Base-by-base conservation (phyloP, 2,329 filamentous ascomycete genomes). In the Plenodomus lindquistii region DNA sequence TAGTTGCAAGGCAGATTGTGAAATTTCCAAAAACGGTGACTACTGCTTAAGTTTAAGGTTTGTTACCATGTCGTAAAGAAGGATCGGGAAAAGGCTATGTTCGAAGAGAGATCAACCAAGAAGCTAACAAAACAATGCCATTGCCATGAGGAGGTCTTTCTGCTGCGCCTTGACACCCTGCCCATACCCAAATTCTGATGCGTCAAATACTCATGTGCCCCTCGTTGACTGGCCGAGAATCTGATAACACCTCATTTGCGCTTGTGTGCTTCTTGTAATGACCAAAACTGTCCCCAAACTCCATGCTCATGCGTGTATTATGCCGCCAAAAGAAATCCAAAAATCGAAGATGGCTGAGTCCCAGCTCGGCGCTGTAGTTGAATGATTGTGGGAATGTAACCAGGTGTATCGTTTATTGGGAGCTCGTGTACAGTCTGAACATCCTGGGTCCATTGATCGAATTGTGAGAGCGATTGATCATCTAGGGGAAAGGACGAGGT, bases 231-330 rank as follows among this genome's bases (percentile, higher is more conserved):
- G 15, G 10, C 27, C 9, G 10, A 31, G 27, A 31, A 7, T 8
- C 27, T 13, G 4, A 8, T 15, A 31, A 31, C 27, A 4, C 27
- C 27, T 13, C 35, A 39, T 38, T 49, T 41, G 34, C 48, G 50
- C 56, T 52, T 49, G 31, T 54, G 48, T 42, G 57, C 47, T 45
- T 49, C 31, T 43, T 47, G 44, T 59, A 16, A 44, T 42, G n/a
- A n/a, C n/a, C n/a, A n/a, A n/a, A 37, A 36, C 40, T 45, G 41
- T 16, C 20, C 38, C 42, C 21, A 44, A 65, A 69, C 62, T 67
- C 67, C 67, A 42, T 60, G 49, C 34, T 48, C 39, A 69, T 67
- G 61, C 55, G 59, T 51, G 21, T 43, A 43, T 41, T 19, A 20
- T 31, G 11, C 27, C 9, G 27, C 27, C 6, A 39, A 18, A 19